Base-by-base conservation (phyloP, 768 basidiomycete genomes). In the Russula brevipes region DNA sequence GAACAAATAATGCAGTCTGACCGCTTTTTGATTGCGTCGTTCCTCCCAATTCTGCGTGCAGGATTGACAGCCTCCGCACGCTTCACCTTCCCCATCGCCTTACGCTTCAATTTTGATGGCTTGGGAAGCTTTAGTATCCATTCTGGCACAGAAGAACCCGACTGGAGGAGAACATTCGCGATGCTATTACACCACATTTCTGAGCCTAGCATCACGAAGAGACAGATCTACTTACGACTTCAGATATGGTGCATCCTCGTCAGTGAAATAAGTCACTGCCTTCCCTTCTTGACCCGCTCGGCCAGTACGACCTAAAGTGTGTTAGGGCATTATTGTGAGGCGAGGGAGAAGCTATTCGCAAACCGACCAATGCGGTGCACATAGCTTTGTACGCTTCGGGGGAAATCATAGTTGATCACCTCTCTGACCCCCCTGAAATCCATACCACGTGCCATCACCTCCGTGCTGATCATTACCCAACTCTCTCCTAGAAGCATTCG, bases 371-470 rank as follows among this genome's bases (percentile, higher is more conserved):
- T 97, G 30, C 97, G 82, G 74, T 99, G 97, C 47, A 99, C 83
- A 71, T 99, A 99, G 70, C 91, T 94, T 73, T 96, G 94, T 2
- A 96, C 88, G 59, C 85, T 95, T 44, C 89, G 94, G 3, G 97
- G 97, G 75, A 98, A 98, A 75, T 98, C 96, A 70, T 91, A 95
- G 74, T 98, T 99, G 71, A 98, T 88, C 10, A 99, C 94, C 71
- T 98, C 91, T 62, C 86, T 80, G 56, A 96, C 85, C 10, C 95
- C 94, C 73, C 88, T 90, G 79, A 99, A 98, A 72, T 98, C 97
- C 88, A 99, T 94, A 3, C 97, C 97, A 68, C 97, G 83, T 30
- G 93, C 94, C 91, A 98, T 91, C 55, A 98, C 91, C 73, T 99
- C 97, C 30, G 97, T 99, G 67, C 88, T 91, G 51, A 99, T 83